phyloP scores from a whole-genome alignment of 495 filamentous ascomycete genomes.

The Neurospora intermedia region DNA sequence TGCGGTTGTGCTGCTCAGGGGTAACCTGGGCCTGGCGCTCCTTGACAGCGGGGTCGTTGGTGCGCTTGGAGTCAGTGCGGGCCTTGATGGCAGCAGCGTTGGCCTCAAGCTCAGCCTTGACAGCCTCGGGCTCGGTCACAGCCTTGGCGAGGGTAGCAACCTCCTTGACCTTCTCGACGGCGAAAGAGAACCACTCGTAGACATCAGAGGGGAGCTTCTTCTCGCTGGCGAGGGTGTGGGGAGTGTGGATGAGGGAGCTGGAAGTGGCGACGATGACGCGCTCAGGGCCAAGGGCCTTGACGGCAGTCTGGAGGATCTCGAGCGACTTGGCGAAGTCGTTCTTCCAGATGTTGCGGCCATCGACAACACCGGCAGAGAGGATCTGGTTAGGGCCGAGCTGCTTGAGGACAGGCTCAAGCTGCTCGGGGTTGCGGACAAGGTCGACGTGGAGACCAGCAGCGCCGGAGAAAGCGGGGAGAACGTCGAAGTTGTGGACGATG shows the following conservation, averaged over 20 bases:
- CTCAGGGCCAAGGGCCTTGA: constrained; percentile 90
- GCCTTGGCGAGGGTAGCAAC: constrained; percentile 93
- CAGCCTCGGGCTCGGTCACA: constrained; percentile 77
- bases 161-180: constrained; percentile 85
- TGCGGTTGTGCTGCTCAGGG: constrained; percentile 75
- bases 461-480: constrained; percentile 51
- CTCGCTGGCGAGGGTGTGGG: constrained; percentile 94
- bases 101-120: constrained; percentile 77
- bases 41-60: constrained; percentile 94
- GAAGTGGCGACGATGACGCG: constrained; percentile 94
- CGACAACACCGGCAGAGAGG: constrained; percentile 89
- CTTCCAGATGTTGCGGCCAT: constrained; percentile 99
- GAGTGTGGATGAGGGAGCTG: constrained; percentile 92
- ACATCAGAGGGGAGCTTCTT: constrained; percentile 91
- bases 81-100: constrained; percentile 85
- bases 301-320: constrained; percentile 72
- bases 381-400: constrained; percentile 80
- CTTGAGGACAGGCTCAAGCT: constrained; percentile 86
- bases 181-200: constrained; percentile 97
- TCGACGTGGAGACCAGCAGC: constrained; percentile 85
- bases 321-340: constrained; percentile 90
- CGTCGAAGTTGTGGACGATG: constrained; percentile 95
- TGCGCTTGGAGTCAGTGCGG: constrained; percentile 81
- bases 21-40: constrained; percentile 83
- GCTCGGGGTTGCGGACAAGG: constrained; percentile 93